Evolutionary conservation across 371 early-diverging fungal genomes (phyloP), one percentile per base, ranked within the genome.

Genomic region (Funneliformis caledonium): DNA sequence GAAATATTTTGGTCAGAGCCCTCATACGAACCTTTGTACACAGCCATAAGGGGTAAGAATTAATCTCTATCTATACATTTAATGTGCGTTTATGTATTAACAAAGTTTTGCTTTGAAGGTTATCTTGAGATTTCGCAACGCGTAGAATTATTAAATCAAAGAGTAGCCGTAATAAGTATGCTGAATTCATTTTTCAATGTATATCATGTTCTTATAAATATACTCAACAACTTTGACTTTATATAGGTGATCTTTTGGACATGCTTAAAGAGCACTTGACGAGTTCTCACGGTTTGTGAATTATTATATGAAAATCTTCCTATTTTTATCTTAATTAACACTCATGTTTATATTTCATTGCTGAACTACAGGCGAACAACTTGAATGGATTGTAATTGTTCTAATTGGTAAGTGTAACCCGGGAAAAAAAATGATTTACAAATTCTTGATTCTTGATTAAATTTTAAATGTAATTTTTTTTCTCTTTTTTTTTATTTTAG

Each of bases 1-100:
- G 96, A 96, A 81, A 92, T 95, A 60, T 96, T 96, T 78, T 95
- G 95, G 95, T 92, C 93, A 12, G 94, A 95, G 78, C 95, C 95
- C 7, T 88, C 92, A 14, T 85, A 95, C 60, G 93, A 94, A 80
- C 95, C 94, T 12, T 81, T 96, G 43, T 96, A 95, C 76, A 88
- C 88, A 79, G 94, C 94, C 4, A 92, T 93, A 47, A 87, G 95
- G 73, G 92, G 93, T 81, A 64, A 62, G 22, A 22, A 26, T 8
- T 19, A 22, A 61, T n/a, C 14, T 56, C 14, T 31, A 33, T n/a
- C 19, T 0, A 33, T 45, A 14, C 6, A 16, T 69, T 10, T 78
- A 22, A 14, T 67, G 22, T 33, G 31, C 14, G 14, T 42, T 33
- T 22, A 1, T 14, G 8, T 31, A 64, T 31, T 76, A 22, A 61